Evolutionary conservation across 805 yeast species (phyloP).

Genomic region (Dipodascopsis tothii): DNA sequence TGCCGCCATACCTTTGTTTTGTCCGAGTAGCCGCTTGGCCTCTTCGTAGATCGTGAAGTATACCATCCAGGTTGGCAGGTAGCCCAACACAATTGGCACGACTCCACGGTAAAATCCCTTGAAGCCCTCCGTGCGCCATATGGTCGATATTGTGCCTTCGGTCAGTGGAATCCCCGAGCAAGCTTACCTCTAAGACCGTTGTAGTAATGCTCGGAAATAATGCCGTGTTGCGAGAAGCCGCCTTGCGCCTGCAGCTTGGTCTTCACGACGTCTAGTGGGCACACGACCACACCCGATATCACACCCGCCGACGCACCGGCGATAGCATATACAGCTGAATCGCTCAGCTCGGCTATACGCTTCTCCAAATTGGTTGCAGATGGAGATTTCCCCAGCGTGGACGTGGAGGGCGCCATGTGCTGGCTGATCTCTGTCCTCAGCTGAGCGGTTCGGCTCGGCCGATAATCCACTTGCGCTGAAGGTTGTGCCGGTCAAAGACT

Average conservation of each 20-base stretch:
- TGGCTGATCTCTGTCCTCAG: no score
- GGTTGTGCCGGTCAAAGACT: no score
- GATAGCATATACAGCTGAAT: conserved; percentile 43
- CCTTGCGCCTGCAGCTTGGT: conserved; percentile 93
- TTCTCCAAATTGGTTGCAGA: no score
- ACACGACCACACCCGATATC: conserved; percentile 77
- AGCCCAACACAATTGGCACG: conserved; percentile 86
- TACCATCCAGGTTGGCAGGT: conserved; percentile 96
- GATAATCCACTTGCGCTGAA: no score
- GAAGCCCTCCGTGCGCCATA: conserved; percentile 69
- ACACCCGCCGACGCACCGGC: conserved; percentile 95
- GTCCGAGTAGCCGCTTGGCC: conserved; percentile 51
- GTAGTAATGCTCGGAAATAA: conserved; percentile 11
- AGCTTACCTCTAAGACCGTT: conserved; percentile 13
- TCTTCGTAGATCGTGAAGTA: conserved; percentile 85
- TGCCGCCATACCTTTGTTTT: conserved; percentile 22
- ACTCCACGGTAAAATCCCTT: conserved; percentile 83
- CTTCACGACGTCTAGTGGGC: conserved; percentile 93
- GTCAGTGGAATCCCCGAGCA: not conserved
- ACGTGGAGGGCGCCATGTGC: no score
- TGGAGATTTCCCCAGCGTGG: no score
- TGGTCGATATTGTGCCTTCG: conserved; percentile 53
- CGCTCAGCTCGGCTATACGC: no score
- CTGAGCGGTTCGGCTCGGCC: no score
- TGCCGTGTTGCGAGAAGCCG: conserved; percentile 29